These are phyloP conservation scores for Sindora glabra DNA, from an alignment of 306 rosid species.

Conservation along the genomic window DNA sequence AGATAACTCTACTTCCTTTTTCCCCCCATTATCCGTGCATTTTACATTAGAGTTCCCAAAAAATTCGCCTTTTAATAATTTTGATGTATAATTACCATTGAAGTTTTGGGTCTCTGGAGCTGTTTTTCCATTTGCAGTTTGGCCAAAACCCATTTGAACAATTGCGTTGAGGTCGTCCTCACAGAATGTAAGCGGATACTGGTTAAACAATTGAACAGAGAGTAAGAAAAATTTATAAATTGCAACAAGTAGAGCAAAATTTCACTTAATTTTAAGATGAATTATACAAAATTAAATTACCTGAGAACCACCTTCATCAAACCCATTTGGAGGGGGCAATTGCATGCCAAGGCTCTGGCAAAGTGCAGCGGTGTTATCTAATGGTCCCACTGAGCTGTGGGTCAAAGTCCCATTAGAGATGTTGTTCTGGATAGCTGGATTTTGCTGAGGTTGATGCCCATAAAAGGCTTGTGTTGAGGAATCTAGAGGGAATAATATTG, in stretches of 20 bases:
- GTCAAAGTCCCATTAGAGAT: conserved; percentile 22
- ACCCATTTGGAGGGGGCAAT: conserved; percentile 32
- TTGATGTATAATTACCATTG: conserved; percentile 33
- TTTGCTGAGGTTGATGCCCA: conserved; percentile 38
- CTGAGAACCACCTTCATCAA: conserved; percentile 38
- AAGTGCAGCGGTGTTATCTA: conserved; percentile 20
- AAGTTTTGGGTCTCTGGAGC: conserved; percentile 44
- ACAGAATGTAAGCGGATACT: conserved; percentile 55
- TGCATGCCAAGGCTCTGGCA: conserved; percentile 36
- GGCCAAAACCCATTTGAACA: conserved; percentile 88
- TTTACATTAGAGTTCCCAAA: too few relatives aligned
- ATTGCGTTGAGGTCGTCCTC: conserved; percentile 80
- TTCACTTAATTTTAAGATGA: not conserved
- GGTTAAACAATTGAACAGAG: not conserved
- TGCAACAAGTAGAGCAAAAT: too few relatives aligned
- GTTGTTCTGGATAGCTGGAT: conserved; percentile 19
- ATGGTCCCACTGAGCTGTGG: conserved; percentile 30
- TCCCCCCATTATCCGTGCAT: too few relatives aligned
- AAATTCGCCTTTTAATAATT: too few relatives aligned
- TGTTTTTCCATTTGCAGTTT: conserved; percentile 40
- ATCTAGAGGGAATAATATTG: conserved; percentile 35
- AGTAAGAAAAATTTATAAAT: conserved; percentile 2
- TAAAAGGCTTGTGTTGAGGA: conserved; percentile 45
- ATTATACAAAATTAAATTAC: conserved; percentile 25
- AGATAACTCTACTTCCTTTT: too few relatives aligned